Percentiles rank a stretch among this genome's conserved stretches.
Evolutionary conservation across 2,329 filamentous ascomycete species (phyloP).

Genomic region (Cytospora leucostoma): DNA sequence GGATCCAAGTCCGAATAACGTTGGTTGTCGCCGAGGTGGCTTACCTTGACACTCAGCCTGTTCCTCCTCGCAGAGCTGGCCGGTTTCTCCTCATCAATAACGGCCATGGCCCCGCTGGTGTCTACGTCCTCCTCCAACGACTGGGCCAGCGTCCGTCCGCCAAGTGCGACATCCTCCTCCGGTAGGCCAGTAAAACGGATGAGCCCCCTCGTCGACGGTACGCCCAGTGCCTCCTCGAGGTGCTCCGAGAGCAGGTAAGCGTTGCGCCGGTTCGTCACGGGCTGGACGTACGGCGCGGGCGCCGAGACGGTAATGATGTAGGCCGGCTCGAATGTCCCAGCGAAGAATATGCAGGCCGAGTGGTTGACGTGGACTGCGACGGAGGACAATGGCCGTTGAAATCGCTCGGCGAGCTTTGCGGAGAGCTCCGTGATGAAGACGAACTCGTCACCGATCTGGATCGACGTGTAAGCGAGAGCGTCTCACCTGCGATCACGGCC

Average conservation of each 20-base stretch:
- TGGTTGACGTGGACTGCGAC: conserved; percentile 78
- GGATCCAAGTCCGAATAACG: too few species aligned
- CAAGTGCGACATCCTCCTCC: conserved; percentile 72
- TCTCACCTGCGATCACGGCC: neutral
- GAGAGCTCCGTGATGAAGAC: conserved; percentile 74
- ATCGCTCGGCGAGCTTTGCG: conserved; percentile 71
- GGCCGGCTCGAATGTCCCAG: conserved; percentile 73
- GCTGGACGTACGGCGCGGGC: conserved; percentile 67
- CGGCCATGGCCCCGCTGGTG: conserved; percentile 35
- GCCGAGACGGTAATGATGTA: conserved; percentile 77
- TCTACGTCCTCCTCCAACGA: conserved; percentile 61
- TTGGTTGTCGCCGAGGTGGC: neutral
- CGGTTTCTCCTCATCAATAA: conserved; percentile 30
- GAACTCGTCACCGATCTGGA: conserved; percentile 72
- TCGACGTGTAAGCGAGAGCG: conserved; percentile 5
- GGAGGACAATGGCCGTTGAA: conserved; percentile 70
- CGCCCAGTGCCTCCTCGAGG: conserved; percentile 69
- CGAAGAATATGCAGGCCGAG: conserved; percentile 72
- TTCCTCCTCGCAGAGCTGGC: conserved; percentile 30
- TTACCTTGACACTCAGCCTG: conserved; percentile 42
- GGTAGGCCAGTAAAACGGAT: conserved; percentile 70
- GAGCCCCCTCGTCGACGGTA: conserved; percentile 66
- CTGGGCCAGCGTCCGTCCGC: conserved; percentile 68
- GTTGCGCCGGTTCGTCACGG: conserved; percentile 79
- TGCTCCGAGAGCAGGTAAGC: conserved; percentile 75